Conservation (phyloP, 768 basidiomycete species). For the Russula virescens region DNA sequence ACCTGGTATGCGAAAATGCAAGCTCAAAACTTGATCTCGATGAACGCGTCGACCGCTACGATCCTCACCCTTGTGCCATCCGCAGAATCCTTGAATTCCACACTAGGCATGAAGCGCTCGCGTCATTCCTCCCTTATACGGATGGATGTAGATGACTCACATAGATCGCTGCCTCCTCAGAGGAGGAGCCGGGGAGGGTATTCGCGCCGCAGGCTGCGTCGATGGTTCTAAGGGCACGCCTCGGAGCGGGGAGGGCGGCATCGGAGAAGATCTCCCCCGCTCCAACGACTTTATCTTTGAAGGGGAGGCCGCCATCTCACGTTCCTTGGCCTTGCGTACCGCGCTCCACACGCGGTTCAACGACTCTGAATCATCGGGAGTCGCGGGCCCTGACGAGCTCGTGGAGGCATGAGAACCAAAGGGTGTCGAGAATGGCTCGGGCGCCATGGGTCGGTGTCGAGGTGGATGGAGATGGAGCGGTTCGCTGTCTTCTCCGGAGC, state of each 20-base stretch:
- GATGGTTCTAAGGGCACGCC: constrained; percentile 9
- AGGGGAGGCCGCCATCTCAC: constrained; percentile 59
- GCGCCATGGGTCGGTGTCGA: constrained; percentile 24
- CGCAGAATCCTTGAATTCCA: constrained; percentile 62
- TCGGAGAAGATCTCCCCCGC: constrained; percentile 27
- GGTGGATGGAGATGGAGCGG: constrained; percentile 11
- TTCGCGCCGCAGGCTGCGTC: constrained; percentile 2
- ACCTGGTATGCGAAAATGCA: constrained; percentile 33
- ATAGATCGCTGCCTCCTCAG: constrained; percentile 59
- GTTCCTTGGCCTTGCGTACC: constrained; percentile 59
- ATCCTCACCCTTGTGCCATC: constrained; percentile 52
- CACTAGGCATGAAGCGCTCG: constrained; percentile 35
- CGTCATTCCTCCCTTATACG: background rate
- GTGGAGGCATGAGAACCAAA: constrained; percentile 20
- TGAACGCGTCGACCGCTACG: constrained; percentile 23
- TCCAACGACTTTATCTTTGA: constrained; percentile 69
- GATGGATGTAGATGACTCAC: constrained; percentile 35
- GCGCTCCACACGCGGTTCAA: constrained; percentile 62
- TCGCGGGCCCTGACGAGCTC: constrained; percentile 23
- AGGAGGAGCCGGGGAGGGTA: constrained; percentile 30
- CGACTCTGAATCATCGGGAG: constrained; percentile 28
- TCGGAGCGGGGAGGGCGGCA: constrained; percentile 10
- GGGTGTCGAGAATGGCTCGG: constrained; percentile 25
- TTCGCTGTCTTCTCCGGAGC: constrained; percentile 14
- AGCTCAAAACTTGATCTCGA: constrained; percentile 8